phyloP scores from a whole-genome alignment of 345 rosid species.

The Salix suchowensis region DNA sequence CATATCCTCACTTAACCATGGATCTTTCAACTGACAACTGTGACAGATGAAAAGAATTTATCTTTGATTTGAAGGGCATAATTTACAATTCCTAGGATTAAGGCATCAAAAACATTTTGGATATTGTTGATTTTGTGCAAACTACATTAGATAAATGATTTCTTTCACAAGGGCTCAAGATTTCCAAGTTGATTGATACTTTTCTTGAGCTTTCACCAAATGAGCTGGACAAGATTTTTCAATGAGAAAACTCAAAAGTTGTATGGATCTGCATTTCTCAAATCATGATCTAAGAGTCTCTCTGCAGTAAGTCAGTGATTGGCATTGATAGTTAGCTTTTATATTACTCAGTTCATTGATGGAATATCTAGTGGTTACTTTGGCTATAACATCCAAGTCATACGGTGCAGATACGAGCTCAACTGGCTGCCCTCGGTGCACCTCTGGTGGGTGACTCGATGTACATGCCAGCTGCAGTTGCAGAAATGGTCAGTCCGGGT shows the following conservation, averaged over 20 bases:
- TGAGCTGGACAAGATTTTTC: no score
- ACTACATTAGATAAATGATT: no score
- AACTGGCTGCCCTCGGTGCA: constrained; percentile 82
- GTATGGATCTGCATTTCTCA: background rate
- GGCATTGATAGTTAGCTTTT: background rate
- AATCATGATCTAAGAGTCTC: background rate
- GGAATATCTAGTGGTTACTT: background rate
- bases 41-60: no score
- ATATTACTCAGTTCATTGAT: background rate
- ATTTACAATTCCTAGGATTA: no score
- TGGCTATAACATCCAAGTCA: background rate
- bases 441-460: constrained; percentile 88
- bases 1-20: no score
- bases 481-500: constrained; percentile 55
- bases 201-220: no score
- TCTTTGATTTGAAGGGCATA: no score
- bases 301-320: background rate
- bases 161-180: no score
- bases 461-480: constrained; percentile 84
- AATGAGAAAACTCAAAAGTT: background rate
- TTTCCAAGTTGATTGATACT: no score
- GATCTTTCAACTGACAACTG: no score
- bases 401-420: constrained; percentile 70
- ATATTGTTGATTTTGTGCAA: no score
- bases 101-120: no score